phyloP scores from a whole-genome alignment of 345 rosid genomes.

The Toxicodendron radicans region DNA sequence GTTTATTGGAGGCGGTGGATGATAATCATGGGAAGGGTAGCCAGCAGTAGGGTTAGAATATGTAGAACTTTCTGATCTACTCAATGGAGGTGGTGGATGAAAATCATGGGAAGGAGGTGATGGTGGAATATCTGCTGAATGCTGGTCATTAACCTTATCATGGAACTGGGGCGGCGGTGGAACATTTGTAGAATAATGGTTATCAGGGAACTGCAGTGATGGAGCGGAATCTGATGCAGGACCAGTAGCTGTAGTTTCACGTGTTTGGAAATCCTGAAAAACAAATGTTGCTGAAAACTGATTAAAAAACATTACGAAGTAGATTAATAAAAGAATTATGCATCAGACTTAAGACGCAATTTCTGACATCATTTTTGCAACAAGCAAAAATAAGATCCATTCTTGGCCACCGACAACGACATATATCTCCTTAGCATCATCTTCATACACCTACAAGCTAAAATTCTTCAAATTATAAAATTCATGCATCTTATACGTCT shows the following conservation, averaged over 20 bases:
- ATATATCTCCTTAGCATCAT: background rate
- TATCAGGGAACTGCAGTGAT: constrained; percentile 50
- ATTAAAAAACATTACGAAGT: background rate
- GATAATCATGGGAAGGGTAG: constrained; percentile 60
- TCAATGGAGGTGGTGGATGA: constrained; percentile 49
- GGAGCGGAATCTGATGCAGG: constrained; percentile 46
- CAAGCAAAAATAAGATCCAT: background rate
- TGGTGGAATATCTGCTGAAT: constrained; percentile 42
- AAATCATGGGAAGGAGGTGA: constrained; percentile 54
- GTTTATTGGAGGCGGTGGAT: constrained; percentile 48
- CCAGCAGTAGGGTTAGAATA: constrained; percentile 44
- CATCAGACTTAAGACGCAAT: background rate
- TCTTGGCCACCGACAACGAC: background rate
- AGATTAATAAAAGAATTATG: background rate
- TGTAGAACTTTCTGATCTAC: constrained; percentile 43
- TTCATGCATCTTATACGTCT: background rate
- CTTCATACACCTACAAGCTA: background rate
- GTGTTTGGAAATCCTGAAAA: constrained; percentile 60
- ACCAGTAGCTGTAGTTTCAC: constrained; percentile 41
- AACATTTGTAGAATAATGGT: constrained; percentile 43
- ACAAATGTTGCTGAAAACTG: constrained; percentile 20
- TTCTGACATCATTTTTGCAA: background rate
- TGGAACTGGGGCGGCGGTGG: constrained; percentile 50
- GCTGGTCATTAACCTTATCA: constrained; percentile 34
- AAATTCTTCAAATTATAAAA: background rate